Evolutionary conservation across 2,329 filamentous ascomycete species (phyloP).

Genomic region (Cladosporium phlei): DNA sequence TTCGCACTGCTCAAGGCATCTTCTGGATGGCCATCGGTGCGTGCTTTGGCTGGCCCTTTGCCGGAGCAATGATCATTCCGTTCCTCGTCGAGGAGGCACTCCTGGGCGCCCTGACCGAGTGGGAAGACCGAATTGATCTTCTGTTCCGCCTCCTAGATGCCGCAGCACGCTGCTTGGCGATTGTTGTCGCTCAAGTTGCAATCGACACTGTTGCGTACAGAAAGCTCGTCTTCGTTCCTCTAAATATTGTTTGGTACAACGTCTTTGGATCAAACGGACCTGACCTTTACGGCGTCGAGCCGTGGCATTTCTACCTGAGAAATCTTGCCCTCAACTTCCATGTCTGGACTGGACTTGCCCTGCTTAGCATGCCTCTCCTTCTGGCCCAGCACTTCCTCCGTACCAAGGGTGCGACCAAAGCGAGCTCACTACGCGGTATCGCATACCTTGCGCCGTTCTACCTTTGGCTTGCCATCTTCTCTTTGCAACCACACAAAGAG

Average conservation of each 20-base stretch:
- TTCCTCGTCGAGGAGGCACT: conserved; percentile 75
- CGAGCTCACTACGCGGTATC: conserved; percentile 68
- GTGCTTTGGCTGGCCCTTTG: conserved; percentile 91
- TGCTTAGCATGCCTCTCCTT: conserved; percentile 70
- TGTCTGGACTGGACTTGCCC: conserved; percentile 79
- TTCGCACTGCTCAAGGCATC: conserved; percentile 77
- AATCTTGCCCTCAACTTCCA: conserved; percentile 95
- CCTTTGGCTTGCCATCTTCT: conserved; percentile 89
- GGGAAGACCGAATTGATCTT: conserved; percentile 46
- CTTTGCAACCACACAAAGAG: conserved; percentile 90
- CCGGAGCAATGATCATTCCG: conserved; percentile 72
- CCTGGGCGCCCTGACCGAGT: conserved; percentile 41
- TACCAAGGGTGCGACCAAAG: conserved; percentile 57
- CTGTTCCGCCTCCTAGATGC: conserved; percentile 64
- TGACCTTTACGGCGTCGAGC: conserved; percentile 89
- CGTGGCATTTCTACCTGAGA: conserved; percentile 93
- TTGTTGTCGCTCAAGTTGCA: conserved; percentile 65
- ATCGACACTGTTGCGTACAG: conserved; percentile 90
- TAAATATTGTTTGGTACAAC: conserved; percentile 96
- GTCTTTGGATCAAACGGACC: conserved; percentile 74
- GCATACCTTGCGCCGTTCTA: conserved; percentile 85
- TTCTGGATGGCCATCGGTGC: conserved; percentile 86
- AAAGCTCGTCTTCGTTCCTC: conserved; percentile 69
- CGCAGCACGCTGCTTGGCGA: conserved; percentile 56
- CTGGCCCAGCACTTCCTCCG: conserved; percentile 60